Evolutionary conservation across 345 rosid genomes (phyloP).

Genomic region (Eucalyptus pumila): DNA sequence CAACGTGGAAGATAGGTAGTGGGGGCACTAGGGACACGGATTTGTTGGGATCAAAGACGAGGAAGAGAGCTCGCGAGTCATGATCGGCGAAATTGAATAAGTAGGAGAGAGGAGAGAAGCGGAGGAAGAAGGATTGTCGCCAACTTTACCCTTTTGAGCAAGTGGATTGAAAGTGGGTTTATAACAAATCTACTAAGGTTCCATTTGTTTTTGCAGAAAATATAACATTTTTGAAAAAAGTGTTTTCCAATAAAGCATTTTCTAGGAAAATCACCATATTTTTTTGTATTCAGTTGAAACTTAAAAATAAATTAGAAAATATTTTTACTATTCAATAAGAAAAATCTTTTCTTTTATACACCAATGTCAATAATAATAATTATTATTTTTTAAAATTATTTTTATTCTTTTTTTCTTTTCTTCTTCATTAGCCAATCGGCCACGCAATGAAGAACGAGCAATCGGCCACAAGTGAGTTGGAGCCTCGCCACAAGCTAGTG

Average conservation of each 20-base stretch:
- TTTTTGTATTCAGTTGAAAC: fast-evolving
- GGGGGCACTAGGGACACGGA: neutral
- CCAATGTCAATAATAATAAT: too few relatives aligned
- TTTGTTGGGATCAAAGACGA: neutral
- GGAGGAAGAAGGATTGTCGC: neutral
- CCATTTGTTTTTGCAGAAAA: fast-evolving
- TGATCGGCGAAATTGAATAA: neutral
- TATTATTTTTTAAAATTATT: too few relatives aligned
- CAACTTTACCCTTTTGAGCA: neutral
- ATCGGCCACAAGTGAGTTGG: fast-evolving
- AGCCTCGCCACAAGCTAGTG: too few relatives aligned
- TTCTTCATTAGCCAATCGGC: too few relatives aligned
- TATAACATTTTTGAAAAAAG: too few relatives aligned
- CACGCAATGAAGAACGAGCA: fast-evolving
- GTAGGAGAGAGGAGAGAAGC: neutral
- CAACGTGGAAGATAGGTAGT: neutral
- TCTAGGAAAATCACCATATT: too few relatives aligned
- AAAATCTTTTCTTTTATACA: too few relatives aligned
- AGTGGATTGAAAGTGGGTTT: neutral
- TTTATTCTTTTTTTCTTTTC: fast-evolving
- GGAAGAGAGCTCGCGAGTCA: neutral
- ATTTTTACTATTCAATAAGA: fast-evolving
- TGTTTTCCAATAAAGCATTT: fast-evolving
- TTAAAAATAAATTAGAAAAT: too few relatives aligned
- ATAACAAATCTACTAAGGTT: neutral